Evolutionary conservation across 2,329 filamentous ascomycete species (phyloP).

Genomic region (Fusarium devonianum): DNA sequence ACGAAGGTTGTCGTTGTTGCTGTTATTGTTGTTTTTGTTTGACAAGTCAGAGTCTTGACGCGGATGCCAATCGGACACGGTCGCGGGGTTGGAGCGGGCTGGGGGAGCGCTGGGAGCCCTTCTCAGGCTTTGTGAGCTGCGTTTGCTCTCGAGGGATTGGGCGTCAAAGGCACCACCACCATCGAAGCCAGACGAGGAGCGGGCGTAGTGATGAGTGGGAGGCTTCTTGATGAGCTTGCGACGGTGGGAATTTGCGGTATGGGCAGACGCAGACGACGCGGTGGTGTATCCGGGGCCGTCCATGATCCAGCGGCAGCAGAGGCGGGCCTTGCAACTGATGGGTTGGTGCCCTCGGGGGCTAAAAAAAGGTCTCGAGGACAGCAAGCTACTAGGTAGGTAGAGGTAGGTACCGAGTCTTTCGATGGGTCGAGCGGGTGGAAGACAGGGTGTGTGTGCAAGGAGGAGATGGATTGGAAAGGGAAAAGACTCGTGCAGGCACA

Average conservation of each 20-base stretch:
- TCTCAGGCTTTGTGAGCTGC: slow-evolving; percentile 69
- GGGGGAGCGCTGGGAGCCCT: slow-evolving; percentile 67
- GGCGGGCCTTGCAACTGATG: slow-evolving; percentile 36
- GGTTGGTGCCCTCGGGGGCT: slow-evolving; percentile 31
- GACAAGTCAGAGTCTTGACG: slow-evolving; percentile 49
- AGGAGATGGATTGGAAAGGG: slow-evolving; percentile 22
- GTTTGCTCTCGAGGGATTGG: slow-evolving; percentile 66
- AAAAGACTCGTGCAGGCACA: slow-evolving; percentile 14
- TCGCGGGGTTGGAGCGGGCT: slow-evolving; percentile 55
- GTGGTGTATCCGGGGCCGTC: slow-evolving; percentile 52
- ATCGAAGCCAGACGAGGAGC: slow-evolving; percentile 60
- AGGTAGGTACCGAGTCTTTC: slow-evolving; percentile 33
- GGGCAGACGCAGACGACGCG: slow-evolving; percentile 42
- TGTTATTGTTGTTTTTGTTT: too few relatives aligned
- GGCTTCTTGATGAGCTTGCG: slow-evolving; percentile 71
- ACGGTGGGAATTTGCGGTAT: slow-evolving; percentile 60
- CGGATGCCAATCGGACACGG: slow-evolving; percentile 59
- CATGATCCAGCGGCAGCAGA: slow-evolving; percentile 51
- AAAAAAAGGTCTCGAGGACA: slow-evolving; percentile 42
- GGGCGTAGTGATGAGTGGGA: slow-evolving; percentile 57
- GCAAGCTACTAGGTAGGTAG: slow-evolving; percentile 34
- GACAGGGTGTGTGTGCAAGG: slow-evolving; percentile 39
- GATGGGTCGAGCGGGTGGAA: slow-evolving; percentile 41
- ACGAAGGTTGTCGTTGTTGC: too few relatives aligned
- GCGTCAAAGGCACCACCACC: slow-evolving; percentile 56